phyloP scores from a whole-genome alignment of 805 yeast genomes.

The Candida ficus region DNA sequence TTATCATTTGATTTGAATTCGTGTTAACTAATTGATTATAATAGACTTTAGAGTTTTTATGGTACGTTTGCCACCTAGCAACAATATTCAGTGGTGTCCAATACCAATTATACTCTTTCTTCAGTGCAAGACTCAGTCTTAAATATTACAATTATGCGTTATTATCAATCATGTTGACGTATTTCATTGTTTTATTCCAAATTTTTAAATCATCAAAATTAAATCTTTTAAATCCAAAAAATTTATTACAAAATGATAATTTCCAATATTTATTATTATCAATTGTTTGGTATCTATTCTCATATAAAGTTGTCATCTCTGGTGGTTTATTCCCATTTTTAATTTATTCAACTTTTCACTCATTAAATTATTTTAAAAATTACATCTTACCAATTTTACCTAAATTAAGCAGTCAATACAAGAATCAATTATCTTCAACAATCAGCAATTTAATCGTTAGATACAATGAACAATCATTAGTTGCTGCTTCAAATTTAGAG shows the following conservation, averaged over 20 bases:
- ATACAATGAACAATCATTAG: constrained; percentile 39
- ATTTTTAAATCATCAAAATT: constrained; percentile 39
- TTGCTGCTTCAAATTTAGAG: constrained; percentile 43
- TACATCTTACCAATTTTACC: constrained; percentile 50
- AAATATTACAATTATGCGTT: constrained; percentile 39
- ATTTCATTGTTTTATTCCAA: constrained; percentile 58
- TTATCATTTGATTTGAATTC: too few relatives aligned
- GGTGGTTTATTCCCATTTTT: constrained; percentile 56
- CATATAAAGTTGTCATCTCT: constrained; percentile 34
- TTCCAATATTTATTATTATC: constrained; percentile 52
- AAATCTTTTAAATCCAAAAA: constrained; percentile 26
- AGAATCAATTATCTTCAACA: constrained; percentile 24
- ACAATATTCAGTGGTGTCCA: constrained; percentile 39
- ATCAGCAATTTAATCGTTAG: constrained; percentile 31
- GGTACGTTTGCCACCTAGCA: constrained; percentile 61
- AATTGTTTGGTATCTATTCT: constrained; percentile 37
- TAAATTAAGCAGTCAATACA: constrained; percentile 16
- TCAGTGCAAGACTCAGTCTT: constrained; percentile 28
- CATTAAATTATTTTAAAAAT: constrained; percentile 51
- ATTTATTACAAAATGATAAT: constrained; percentile 47
- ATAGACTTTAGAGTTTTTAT: constrained; percentile 37
- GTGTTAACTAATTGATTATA: background rate
- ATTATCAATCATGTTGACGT: constrained; percentile 51
- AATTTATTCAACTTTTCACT: constrained; percentile 61
- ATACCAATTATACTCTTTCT: constrained; percentile 38